Percentiles rank a stretch among this genome's conserved stretches.
Conservation (phyloP, 2,329 filamentous ascomycete species). For the Stemphylium vesicarium region DNA sequence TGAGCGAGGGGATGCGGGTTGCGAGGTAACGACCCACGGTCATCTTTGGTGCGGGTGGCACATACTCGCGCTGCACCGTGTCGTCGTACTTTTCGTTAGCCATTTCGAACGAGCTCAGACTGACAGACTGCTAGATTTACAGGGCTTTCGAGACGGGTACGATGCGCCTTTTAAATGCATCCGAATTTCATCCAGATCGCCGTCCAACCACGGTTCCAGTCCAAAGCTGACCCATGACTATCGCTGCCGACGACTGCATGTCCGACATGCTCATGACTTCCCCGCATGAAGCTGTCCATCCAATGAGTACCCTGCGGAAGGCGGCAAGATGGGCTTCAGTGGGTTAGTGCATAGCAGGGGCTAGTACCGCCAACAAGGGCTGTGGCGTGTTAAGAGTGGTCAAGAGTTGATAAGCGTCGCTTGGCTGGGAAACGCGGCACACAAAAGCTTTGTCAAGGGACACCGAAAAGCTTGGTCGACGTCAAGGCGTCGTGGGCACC, state of each 20-base stretch:
- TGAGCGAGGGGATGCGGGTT: constrained; percentile 61
- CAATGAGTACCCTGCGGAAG: constrained; percentile 5
- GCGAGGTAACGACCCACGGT: constrained; percentile 56
- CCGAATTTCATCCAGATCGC: constrained; percentile 1
- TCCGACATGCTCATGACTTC: constrained; percentile 17
- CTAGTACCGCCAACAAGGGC: background rate
- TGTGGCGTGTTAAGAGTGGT: constrained; percentile 10
- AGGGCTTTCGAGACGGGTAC: background rate
- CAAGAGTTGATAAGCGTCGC: constrained; percentile 26
- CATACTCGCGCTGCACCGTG: constrained; percentile 24
- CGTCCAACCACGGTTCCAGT: background rate
- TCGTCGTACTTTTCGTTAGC: constrained; percentile 26
- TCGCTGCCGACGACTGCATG: background rate
- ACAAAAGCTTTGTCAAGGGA: constrained; percentile 26
- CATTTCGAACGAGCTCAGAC: constrained; percentile 17
- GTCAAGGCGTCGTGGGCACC: background rate
- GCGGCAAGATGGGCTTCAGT: background rate
- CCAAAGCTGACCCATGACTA: constrained; percentile 9
- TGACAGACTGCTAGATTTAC: background rate
- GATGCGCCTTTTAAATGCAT: constrained; percentile 2
- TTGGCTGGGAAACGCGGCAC: constrained; percentile 11
- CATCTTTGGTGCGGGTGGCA: constrained; percentile 18
- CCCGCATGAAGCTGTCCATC: constrained; percentile 7
- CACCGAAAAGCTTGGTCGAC: constrained; percentile 15
- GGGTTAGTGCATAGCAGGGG: background rate